A percentile compares a stretch with the other conserved stretches of the same genome.
Conservation (phyloP, 2,329 filamentous ascomycete species). For the Lasiodiplodia citricola region DNA sequence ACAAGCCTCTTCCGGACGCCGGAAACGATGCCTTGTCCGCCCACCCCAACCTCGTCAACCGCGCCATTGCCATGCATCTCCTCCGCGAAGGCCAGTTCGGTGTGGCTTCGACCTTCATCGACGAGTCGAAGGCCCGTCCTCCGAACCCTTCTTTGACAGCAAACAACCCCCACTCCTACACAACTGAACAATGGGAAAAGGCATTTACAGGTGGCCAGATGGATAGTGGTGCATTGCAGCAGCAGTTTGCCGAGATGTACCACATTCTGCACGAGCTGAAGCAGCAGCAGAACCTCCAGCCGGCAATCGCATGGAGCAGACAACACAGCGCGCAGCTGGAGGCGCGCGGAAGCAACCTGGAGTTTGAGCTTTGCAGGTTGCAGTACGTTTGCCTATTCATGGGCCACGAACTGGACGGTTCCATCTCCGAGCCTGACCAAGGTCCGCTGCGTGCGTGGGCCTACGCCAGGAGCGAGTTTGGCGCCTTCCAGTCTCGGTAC, state of each 20-base stretch:
- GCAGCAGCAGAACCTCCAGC: constrained; percentile 70
- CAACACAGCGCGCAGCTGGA: constrained; percentile 74
- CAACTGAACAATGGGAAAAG: constrained; percentile 48
- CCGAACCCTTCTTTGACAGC: constrained; percentile 45
- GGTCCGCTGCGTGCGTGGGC: constrained; percentile 69
- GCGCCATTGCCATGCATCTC: constrained; percentile 95
- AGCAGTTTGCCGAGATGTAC: constrained; percentile 89
- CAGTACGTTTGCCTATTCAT: constrained; percentile 91
- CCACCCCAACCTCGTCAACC: constrained; percentile 80
- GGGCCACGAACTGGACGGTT: constrained; percentile 63
- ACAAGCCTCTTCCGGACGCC: constrained; percentile 71
- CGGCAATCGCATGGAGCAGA: constrained; percentile 87
- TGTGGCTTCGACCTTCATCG: constrained; percentile 83
- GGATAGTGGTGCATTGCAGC: constrained; percentile 72
- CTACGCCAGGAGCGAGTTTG: constrained; percentile 79
- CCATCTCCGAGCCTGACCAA: constrained; percentile 48
- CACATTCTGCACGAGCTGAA: constrained; percentile 80
- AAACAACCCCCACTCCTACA: constrained; percentile 42
- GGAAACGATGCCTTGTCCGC: constrained; percentile 81
- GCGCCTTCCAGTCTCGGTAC: constrained; percentile 75
- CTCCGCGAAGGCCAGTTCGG: constrained; percentile 92
- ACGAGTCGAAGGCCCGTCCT: constrained; percentile 65
- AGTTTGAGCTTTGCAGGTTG: constrained; percentile 90
- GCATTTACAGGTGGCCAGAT: constrained; percentile 47
- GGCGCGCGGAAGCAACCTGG: constrained; percentile 84